These are phyloP conservation scores for Pleurotus sapidus DNA, from an alignment of 768 basidiomycete genomes.

Conservation along the genomic window DNA sequence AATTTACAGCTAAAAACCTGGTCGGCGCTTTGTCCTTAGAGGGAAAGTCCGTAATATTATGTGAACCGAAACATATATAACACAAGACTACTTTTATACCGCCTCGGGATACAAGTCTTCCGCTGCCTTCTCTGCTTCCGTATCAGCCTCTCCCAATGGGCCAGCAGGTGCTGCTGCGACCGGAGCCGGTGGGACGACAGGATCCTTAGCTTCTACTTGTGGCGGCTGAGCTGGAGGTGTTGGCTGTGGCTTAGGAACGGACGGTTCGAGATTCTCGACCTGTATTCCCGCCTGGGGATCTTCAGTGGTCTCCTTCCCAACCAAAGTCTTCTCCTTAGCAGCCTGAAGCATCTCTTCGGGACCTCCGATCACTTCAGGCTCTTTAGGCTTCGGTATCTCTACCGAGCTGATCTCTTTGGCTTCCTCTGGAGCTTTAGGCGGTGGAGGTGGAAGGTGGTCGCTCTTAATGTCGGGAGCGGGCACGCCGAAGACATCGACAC, in stretches of 20 bases:
- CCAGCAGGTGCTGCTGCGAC: slow-evolving; percentile 23
- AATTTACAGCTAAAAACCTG: too few species aligned
- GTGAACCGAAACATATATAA: too few species aligned
- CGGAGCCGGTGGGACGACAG: neutral
- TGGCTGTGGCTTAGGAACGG: neutral
- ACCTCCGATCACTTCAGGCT: neutral
- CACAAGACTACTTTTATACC: slow-evolving; percentile 16
- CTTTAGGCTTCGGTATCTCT: slow-evolving; percentile 3
- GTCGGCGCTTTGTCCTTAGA: too few species aligned
- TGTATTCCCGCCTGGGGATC: neutral
- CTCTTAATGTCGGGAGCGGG: slow-evolving; percentile 49
- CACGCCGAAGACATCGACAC: slow-evolving; percentile 65
- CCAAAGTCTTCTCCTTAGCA: neutral
- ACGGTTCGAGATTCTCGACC: neutral
- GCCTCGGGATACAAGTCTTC: slow-evolving; percentile 52
- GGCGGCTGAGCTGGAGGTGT: neutral
- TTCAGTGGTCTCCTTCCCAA: neutral
- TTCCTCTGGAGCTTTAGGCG: slow-evolving; percentile 19
- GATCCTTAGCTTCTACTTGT: neutral
- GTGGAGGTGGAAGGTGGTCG: slow-evolving; percentile 15
- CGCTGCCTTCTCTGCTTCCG: slow-evolving; percentile 48
- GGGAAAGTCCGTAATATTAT: too few species aligned
- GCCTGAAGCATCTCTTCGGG: slow-evolving; percentile 6
- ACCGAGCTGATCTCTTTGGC: slow-evolving; percentile 37
- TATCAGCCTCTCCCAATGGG: slow-evolving; percentile 47